Conservation (phyloP, 1,284 basidiomycete species). For the Ustilago sp. region DNA sequence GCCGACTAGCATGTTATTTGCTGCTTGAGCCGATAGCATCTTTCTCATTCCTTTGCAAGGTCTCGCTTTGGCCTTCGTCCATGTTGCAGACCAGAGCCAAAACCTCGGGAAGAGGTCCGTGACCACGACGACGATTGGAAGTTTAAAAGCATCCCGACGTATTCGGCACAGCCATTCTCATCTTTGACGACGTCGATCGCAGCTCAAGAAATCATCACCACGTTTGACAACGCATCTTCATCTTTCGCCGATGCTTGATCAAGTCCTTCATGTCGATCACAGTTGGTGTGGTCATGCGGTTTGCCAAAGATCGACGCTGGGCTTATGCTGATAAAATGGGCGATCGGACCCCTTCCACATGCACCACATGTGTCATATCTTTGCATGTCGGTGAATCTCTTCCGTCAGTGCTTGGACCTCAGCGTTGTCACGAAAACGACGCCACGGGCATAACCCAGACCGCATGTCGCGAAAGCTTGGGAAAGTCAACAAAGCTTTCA, state of each 20-base stretch:
- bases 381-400: neutral
- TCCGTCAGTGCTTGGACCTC: conserved; percentile 5
- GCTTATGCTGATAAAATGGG: neutral
- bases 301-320: neutral
- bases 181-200: neutral
- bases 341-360: conserved; percentile 7
- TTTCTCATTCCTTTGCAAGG: too few species aligned
- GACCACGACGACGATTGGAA: too few species aligned
- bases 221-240: too few species aligned
- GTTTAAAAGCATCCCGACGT: too few species aligned
- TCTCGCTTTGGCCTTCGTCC: too few species aligned
- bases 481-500: neutral
- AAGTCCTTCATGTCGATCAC: neutral
- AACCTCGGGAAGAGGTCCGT: too few species aligned
- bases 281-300: neutral
- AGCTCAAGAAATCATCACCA: too few species aligned
- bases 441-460: neutral
- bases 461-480: neutral
- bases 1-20: too few species aligned
- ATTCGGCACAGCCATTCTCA: neutral
- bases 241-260: neutral
- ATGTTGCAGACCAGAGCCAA: too few species aligned
- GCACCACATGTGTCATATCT: conserved; percentile 2
- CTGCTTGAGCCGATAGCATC: too few species aligned
- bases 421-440: neutral